phyloP scores from a whole-genome alignment of 2,329 filamentous ascomycete genomes.

The Epichloe coenophiala region DNA sequence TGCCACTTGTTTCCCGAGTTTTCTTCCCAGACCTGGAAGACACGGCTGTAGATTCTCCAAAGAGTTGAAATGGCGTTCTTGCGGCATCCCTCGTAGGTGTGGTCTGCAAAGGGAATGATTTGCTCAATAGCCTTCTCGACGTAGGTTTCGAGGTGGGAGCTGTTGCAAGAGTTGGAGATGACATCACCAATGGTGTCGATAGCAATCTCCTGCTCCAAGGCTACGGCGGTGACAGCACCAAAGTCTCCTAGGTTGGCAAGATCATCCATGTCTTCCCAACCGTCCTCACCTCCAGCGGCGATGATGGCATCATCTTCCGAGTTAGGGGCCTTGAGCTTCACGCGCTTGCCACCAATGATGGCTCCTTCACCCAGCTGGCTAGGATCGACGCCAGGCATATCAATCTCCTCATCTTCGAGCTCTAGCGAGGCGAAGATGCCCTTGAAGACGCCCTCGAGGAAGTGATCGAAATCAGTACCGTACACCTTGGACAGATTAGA shows the following conservation, averaged over 20 bases:
- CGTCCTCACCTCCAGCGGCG: conserved; percentile 40
- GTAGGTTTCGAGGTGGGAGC: conserved; percentile 61
- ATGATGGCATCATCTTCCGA: conserved; percentile 41
- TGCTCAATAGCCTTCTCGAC: conserved; percentile 80
- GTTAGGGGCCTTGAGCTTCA: conserved; percentile 54
- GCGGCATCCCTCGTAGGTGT: conserved; percentile 84
- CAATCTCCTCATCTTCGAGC: conserved; percentile 77
- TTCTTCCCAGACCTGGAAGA: conserved; percentile 79
- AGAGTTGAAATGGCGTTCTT: conserved; percentile 85
- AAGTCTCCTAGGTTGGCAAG: conserved; percentile 78
- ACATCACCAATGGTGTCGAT: conserved; percentile 91
- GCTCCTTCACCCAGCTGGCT: conserved; percentile 59
- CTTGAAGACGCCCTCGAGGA: conserved; percentile 64
- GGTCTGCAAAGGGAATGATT: conserved; percentile 68
- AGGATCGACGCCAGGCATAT: conserved; percentile 47
- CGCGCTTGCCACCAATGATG: conserved; percentile 67
- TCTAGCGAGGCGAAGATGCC: conserved; percentile 75
- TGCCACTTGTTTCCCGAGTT: conserved; percentile 67
- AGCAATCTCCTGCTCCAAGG: conserved; percentile 94
- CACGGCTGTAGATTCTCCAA: conserved; percentile 84
- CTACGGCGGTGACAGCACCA: conserved; percentile 73
- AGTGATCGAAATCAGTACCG: conserved; percentile 66
- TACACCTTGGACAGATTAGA: conserved; percentile 90
- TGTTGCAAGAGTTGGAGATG: conserved; percentile 69
- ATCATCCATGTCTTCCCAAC: conserved; percentile 54